These are phyloP conservation scores for Suillus fuscotomentosus DNA, from an alignment of 768 basidiomycete species.

Conservation along the genomic window DNA sequence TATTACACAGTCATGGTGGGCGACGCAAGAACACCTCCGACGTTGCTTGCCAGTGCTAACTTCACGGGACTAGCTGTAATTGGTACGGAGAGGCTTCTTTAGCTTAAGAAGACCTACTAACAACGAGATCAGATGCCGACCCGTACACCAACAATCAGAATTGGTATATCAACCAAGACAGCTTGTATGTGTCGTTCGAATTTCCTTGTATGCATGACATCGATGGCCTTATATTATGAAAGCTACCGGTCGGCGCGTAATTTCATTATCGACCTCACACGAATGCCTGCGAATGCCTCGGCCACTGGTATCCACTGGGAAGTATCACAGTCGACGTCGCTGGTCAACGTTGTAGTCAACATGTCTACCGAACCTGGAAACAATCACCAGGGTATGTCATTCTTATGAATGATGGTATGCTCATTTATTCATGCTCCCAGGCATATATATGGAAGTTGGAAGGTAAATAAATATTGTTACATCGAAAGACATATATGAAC, in stretches of 20 bases:
- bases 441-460: constrained; percentile 46
- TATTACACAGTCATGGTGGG: constrained; percentile 36
- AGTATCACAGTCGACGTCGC: constrained; percentile 70
- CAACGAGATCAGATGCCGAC: constrained; percentile 53
- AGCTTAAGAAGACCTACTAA: neutral
- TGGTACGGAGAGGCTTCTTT: constrained; percentile 15
- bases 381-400: constrained; percentile 55
- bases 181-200: constrained; percentile 46
- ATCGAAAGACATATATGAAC: neutral
- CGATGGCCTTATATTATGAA: neutral
- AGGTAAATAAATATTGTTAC: constrained; percentile 18
- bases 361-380: constrained; percentile 61
- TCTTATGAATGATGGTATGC: neutral
- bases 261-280: constrained; percentile 58
- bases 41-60: constrained; percentile 27
- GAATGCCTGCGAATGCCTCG: constrained; percentile 43
- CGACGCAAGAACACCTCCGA: constrained; percentile 31
- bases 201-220: neutral
- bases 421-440: constrained; percentile 19
- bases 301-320: constrained; percentile 80
- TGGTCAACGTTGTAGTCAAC: constrained; percentile 65
- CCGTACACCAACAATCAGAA: constrained; percentile 65
- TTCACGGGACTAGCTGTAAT: constrained; percentile 34
- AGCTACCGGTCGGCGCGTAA: constrained; percentile 70
- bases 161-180: constrained; percentile 56